phyloP scores from a whole-genome alignment of 2,329 filamentous ascomycete genomes.

The Penicillium fuscoglaucum region DNA sequence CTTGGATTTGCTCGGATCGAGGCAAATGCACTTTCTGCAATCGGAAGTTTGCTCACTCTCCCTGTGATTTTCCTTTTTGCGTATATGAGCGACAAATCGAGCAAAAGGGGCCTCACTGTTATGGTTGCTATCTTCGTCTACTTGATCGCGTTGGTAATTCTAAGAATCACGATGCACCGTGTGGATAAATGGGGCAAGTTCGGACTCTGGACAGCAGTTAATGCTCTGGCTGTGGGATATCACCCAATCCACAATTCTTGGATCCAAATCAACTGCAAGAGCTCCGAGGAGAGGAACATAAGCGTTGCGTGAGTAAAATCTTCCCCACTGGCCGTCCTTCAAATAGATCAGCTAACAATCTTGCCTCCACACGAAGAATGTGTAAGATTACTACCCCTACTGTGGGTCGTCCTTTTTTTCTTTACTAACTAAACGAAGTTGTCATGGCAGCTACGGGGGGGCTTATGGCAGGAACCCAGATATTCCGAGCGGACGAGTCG shows the following conservation, averaged over 20 bases:
- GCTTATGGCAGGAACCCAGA: slow-evolving; percentile 54
- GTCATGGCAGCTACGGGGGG: slow-evolving; percentile 56
- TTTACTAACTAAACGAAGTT: slow-evolving; percentile 16
- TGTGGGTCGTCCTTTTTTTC: neutral
- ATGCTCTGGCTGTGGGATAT: slow-evolving; percentile 54
- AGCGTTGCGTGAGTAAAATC: slow-evolving; percentile 46
- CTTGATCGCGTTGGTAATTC: slow-evolving; percentile 47
- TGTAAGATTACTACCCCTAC: slow-evolving; percentile 17
- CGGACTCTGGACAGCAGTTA: slow-evolving; percentile 55
- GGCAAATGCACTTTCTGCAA: slow-evolving; percentile 50
- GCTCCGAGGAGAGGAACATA: slow-evolving; percentile 51
- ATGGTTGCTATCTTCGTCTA: slow-evolving; percentile 50
- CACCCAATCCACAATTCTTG: slow-evolving; percentile 57
- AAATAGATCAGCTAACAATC: slow-evolving; percentile 17
- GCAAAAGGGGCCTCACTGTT: slow-evolving; percentile 47
- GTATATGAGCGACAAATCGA: slow-evolving; percentile 51
- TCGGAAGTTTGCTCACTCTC: slow-evolving; percentile 48
- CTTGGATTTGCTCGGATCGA: slow-evolving; percentile 49
- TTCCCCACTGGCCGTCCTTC: neutral
- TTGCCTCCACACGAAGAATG: slow-evolving; percentile 37
- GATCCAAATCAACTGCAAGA: slow-evolving; percentile 54
- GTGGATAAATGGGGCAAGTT: slow-evolving; percentile 52
- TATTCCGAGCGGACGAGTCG: slow-evolving; percentile 49
- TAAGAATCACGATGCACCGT: slow-evolving; percentile 44
- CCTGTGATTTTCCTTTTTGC: slow-evolving; percentile 52